These are phyloP conservation scores for Populus ilicifolia DNA, from an alignment of 345 rosid species.

Conservation along the genomic window DNA sequence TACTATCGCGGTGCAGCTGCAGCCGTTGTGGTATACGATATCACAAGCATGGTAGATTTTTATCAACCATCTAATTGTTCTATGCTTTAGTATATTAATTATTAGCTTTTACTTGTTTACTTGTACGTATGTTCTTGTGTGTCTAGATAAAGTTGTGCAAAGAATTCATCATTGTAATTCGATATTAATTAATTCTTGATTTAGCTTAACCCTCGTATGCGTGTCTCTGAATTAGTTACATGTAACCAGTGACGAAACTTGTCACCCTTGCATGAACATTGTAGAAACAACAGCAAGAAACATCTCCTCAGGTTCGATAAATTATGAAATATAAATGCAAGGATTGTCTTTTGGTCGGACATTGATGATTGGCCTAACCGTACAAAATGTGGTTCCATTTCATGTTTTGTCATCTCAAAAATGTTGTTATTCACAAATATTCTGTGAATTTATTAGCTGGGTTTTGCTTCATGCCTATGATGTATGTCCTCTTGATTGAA, in stretches of 20 bases:
- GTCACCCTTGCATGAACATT: not conserved
- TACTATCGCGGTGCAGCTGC: conserved; percentile 84
- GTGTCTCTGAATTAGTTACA: not conserved
- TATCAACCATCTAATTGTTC: not conserved
- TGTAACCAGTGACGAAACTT: not conserved
- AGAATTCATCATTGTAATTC: too few species aligned
- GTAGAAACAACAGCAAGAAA: not conserved
- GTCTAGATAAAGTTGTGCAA: not conserved
- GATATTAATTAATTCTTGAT: too few species aligned
- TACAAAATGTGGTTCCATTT: too few species aligned
- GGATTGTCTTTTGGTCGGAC: too few species aligned
- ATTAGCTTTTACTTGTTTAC: too few species aligned
- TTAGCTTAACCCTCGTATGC: not conserved
- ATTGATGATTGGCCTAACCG: too few species aligned
- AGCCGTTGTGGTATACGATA: conserved; percentile 73
- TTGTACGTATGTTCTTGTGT: not conserved
- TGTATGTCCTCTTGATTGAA: too few species aligned
- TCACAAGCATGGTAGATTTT: conserved; percentile 58
- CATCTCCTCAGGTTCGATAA: not conserved
- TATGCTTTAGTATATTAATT: not conserved
- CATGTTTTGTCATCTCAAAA: too few species aligned
- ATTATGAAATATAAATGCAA: too few species aligned
- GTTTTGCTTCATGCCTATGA: too few species aligned
- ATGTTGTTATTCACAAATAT: too few species aligned
- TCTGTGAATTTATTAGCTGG: too few species aligned